Percentiles rank a stretch among this genome's conserved stretches.
Conservation (phyloP, 2,329 filamentous ascomycete species). For the Beauveria rudraprayagi region DNA sequence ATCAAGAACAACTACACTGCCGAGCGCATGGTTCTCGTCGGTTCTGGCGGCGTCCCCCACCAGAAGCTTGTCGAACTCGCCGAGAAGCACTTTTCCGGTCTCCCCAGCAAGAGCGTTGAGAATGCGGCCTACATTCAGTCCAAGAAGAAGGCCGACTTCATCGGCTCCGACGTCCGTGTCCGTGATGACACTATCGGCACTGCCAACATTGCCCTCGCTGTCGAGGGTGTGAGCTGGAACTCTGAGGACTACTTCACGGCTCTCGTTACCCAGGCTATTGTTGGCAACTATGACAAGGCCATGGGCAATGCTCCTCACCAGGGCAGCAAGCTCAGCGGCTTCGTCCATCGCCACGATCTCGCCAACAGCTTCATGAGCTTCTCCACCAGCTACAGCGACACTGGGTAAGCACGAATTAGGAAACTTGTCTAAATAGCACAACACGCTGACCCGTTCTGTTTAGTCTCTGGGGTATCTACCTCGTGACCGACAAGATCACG, state of each 20-base stretch:
- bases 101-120: slow-evolving; percentile 69
- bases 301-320: slow-evolving; percentile 97
- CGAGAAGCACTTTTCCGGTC: slow-evolving; percentile 83
- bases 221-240: slow-evolving; percentile 99
- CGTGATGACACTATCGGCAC: slow-evolving; percentile 94
- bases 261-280: slow-evolving; percentile 93
- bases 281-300: slow-evolving; percentile 98
- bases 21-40: slow-evolving; percentile 98
- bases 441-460: slow-evolving; percentile 16
- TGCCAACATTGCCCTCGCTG: slow-evolving; percentile 95
- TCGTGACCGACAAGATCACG: slow-evolving; percentile 83
- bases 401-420: slow-evolving; percentile 57
- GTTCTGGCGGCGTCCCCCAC: slow-evolving; percentile 89
- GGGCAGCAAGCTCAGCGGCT: slow-evolving; percentile 94
- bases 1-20: slow-evolving; percentile 99
- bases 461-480: slow-evolving; percentile 99
- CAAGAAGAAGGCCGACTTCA: slow-evolving; percentile 87
- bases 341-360: slow-evolving; percentile 88
- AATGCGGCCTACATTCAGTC: slow-evolving; percentile 67
- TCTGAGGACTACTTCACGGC: slow-evolving; percentile 99
- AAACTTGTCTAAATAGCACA: neutral
- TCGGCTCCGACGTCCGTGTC: slow-evolving; percentile 91
- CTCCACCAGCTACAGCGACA: slow-evolving; percentile 98
- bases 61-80: slow-evolving; percentile 90
- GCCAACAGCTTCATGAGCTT: slow-evolving; percentile 99